Percentiles rank a stretch among this genome's conserved stretches.
These are phyloP conservation scores for Grosmannia penicillata DNA, from an alignment of 2,329 filamentous ascomycete species.

Conservation along the genomic window DNA sequence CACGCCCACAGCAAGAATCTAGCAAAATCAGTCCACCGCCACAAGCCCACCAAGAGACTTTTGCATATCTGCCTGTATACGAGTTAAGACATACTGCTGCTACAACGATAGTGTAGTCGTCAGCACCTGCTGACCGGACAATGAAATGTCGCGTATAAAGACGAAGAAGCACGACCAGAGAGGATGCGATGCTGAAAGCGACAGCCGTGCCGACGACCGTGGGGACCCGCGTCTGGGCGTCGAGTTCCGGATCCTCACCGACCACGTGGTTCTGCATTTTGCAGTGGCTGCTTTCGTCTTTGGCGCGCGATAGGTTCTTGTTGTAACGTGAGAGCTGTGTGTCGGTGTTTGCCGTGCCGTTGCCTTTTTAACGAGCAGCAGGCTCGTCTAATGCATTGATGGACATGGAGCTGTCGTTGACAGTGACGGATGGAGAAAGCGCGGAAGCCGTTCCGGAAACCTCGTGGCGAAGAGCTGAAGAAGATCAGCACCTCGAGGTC, in stretches of 20 bases:
- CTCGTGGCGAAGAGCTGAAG: no score
- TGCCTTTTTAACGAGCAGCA: constrained; percentile 1
- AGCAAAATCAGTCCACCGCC: background rate
- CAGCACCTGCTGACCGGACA: constrained; percentile 12
- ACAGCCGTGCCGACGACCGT: constrained; percentile 14
- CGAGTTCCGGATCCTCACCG: constrained; percentile 11
- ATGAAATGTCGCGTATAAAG: constrained; percentile 15
- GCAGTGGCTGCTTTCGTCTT: no score
- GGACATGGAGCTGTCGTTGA: background rate
- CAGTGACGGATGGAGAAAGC: no score
- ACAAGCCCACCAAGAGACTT: no score
- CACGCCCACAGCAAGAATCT: constrained; percentile 12
- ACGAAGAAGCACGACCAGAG: constrained; percentile 13
- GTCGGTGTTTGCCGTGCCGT: background rate
- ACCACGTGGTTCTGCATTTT: constrained; percentile 4
- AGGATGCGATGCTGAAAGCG: constrained; percentile 12
- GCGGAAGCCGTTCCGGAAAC: no score
- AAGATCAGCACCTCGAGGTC: no score
- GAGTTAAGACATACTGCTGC: constrained; percentile 11
- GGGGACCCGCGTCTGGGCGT: constrained; percentile 14
- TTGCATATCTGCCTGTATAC: no score
- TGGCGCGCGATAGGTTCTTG: no score
- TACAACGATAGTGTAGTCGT: constrained; percentile 15
- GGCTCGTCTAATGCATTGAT: background rate
- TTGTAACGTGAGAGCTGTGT: no score